phyloP scores from a whole-genome alignment of 371 early-diverging fungal genomes.

The Saksenaea vasiformis region DNA sequence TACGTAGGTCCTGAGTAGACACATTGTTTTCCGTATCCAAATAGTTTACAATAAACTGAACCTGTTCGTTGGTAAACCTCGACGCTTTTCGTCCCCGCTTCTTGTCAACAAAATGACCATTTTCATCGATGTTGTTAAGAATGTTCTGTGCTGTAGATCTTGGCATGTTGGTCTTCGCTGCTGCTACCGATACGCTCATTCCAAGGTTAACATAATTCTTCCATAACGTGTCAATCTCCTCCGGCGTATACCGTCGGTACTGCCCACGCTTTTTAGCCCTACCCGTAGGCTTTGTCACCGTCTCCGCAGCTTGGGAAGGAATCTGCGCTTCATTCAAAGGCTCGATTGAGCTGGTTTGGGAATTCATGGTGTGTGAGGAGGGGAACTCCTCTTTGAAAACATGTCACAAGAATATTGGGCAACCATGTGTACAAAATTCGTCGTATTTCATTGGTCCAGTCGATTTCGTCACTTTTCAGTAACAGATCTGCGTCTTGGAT shows the following conservation, averaged over 20 bases:
- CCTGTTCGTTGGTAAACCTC: neutral
- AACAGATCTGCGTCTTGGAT: neutral
- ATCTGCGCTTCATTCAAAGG: neutral
- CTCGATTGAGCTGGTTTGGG: neutral
- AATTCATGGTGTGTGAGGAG: neutral
- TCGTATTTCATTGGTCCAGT: neutral
- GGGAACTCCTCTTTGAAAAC: neutral
- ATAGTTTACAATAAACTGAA: neutral
- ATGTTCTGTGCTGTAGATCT: constrained; percentile 1
- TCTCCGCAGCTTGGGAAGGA: neutral
- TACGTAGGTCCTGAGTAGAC: neutral
- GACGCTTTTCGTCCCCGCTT: constrained; percentile 1
- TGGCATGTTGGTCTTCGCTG: constrained; percentile 1
- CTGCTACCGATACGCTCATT: constrained; percentile 1
- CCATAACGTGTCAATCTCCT: neutral
- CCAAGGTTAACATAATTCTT: constrained; percentile 2
- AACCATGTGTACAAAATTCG: neutral
- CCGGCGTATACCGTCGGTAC: neutral
- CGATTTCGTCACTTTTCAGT: neutral
- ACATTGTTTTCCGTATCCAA: neutral
- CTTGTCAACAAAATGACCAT: constrained; percentile 2
- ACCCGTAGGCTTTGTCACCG: neutral
- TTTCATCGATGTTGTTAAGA: constrained; percentile 1
- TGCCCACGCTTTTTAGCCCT: neutral
- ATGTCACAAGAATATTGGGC: neutral